Base-by-base conservation (phyloP, 768 basidiomycete species). In the Rhodosporidiobolus sp. region DNA sequence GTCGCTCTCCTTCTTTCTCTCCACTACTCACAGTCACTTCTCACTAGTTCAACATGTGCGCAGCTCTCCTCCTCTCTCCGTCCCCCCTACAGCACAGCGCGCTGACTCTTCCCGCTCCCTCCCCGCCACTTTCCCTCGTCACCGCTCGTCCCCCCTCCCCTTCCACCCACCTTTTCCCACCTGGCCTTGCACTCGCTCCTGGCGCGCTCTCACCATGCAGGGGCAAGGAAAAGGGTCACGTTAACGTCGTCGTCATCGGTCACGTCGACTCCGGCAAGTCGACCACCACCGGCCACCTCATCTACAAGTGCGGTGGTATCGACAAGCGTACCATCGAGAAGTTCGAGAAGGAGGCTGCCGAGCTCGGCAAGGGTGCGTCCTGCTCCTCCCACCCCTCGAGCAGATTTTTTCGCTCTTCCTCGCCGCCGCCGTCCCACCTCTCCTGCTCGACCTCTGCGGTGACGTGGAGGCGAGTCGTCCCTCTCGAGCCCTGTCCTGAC, bases 221-320 rank as follows among this genome's bases (percentile, higher is more conserved):
- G 30, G 34, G 55, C 55, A 56, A 56, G 55, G 55, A 34, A 34
- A 34, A 62, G 64, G 70, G 70, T 24, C 93, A 96, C 88, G 88
- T 96, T 87, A 95, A 95, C 88, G 93, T 94, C 84, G 93, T 94
- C 84, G 93, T 69, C 49, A 67, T 78, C 73, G 32, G 53, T 56
- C 94, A 94, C 87, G 92, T 94, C 91, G 94, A 97, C 86, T 97
- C 95, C 83, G 95, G 95, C 79, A 99, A 98, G 86, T 98, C 95
- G 70, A 99, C 96, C 85, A 99, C 96, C 81, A 99, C 96, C 79
- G 96, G 96, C 78, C 96, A 99, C 86, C 87, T 99, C 86, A 98
- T 98, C 89, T 98, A 97, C 92, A 96, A 99, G 89, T 99, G 96
- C 84, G 96, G 96, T 89, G 96, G 96, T 91, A 99, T 99, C 86